Evolutionary conservation across 1,284 basidiomycete species (phyloP).

Genomic region (Moesziomyces antarcticus): DNA sequence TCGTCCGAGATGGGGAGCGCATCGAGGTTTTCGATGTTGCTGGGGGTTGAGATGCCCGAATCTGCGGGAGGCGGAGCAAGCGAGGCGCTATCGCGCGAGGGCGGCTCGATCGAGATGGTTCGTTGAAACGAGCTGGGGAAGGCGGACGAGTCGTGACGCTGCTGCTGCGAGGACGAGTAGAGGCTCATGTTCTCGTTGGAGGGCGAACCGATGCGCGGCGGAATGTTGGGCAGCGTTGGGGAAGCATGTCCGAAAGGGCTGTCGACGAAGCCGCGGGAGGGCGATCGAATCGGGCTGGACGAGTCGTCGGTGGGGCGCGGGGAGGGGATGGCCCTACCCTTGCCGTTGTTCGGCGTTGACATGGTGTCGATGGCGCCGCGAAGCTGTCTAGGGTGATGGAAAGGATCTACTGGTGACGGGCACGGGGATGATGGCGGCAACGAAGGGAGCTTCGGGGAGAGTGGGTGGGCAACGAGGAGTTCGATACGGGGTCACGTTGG

Average conservation of each 20-base stretch:
- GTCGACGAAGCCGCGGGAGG: constrained; percentile 32
- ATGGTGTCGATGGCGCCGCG: constrained; percentile 9
- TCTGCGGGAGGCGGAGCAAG: constrained; percentile 38
- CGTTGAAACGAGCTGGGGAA: constrained; percentile 24
- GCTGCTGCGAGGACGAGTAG: constrained; percentile 38
- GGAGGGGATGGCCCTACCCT: constrained; percentile 31
- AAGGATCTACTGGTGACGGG: not conserved
- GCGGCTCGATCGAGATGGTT: constrained; percentile 30
- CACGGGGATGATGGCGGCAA: not conserved
- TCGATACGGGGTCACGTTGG: not conserved
- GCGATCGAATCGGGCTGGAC: constrained; percentile 37
- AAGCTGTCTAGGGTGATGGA: not conserved
- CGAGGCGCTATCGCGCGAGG: constrained; percentile 38
- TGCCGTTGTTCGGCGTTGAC: constrained; percentile 42
- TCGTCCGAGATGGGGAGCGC: constrained; percentile 59
- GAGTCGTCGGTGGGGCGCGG: constrained; percentile 7
- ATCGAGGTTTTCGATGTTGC: constrained; percentile 54
- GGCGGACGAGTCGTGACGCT: constrained; percentile 27
- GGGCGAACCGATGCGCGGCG: constrained; percentile 49
- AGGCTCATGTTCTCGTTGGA: constrained; percentile 36
- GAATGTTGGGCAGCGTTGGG: constrained; percentile 53
- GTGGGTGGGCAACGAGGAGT: not conserved
- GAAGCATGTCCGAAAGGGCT: constrained; percentile 24
- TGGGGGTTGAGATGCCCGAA: constrained; percentile 48
- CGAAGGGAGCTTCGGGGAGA: not conserved